Evolutionary conservation across 495 filamentous ascomycete species (phyloP).

Genomic region (Terfezia claveryi): DNA sequence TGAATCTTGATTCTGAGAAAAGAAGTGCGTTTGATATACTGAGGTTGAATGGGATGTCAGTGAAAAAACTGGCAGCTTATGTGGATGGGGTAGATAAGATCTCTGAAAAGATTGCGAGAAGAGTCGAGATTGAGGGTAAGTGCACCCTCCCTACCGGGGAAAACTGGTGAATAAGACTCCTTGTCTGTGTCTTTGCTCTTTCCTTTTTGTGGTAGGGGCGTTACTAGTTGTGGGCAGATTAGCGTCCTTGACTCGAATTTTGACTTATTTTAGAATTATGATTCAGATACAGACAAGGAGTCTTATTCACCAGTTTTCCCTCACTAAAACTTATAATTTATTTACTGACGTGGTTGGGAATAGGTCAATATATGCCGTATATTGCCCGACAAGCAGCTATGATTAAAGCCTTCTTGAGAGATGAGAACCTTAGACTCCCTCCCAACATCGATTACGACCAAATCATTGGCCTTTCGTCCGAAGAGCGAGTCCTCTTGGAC

Average conservation of each 20-base stretch:
- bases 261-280: too few relatives aligned
- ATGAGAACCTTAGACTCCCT: conserved; percentile 56
- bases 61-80: conserved; percentile 26
- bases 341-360: background rate
- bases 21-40: conserved; percentile 60
- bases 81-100: conserved; percentile 32
- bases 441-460: conserved; percentile 52
- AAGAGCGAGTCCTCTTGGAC: conserved; percentile 51
- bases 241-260: too few relatives aligned
- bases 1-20: conserved; percentile 34
- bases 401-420: conserved; percentile 42
- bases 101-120: conserved; percentile 32
- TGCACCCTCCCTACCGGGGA: too few relatives aligned
- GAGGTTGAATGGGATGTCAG: conserved; percentile 32
- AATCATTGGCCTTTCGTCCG: conserved; percentile 50
- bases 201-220: too few relatives aligned
- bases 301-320: too few relatives aligned
- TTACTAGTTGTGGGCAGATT: too few relatives aligned
- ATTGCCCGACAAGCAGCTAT: conserved; percentile 43
- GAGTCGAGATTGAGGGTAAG: conserved; percentile 49
- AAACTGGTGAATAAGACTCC: too few relatives aligned
- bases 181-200: too few relatives aligned
- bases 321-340: too few relatives aligned
- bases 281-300: too few relatives aligned
- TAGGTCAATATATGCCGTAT: conserved; percentile 60